Base-by-base conservation (phyloP, 306 rosid genomes). In the Quercus berberidifolia region DNA sequence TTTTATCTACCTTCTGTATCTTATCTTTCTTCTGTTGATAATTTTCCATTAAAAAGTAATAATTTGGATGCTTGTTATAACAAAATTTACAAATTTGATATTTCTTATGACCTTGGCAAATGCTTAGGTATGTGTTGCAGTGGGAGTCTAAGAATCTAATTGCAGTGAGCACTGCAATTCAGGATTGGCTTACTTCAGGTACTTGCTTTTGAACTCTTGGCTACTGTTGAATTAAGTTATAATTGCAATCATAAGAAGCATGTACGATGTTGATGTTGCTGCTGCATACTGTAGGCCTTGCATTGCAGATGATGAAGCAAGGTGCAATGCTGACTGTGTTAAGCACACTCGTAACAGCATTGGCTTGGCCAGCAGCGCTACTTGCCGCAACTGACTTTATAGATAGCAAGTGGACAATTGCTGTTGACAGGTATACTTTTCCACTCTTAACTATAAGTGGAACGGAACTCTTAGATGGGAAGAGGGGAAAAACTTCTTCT, bases 251-350 rank as follows among this genome's bases (percentile, higher is more conserved):
- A 84, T 81, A 79, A 64, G 25, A 75, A 23, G 33, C 69, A 4
- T 58, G 55, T 52, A 28, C 17, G 65, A 30, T 79, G 79, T 69
- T 74, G 73, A 71, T 46, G 13, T 78, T 35, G 17, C 55, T 52
- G 33, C 77, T 75, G 65, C 73, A 63, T 64, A 25, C 75, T 80
- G 76, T 82, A 91, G 96, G 60, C 59, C 46, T 89, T 81, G 76
- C 74, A 18, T 1, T 41, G 5, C 67, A 81, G 83, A 77, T 91
- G 82, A 87, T 91, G 91, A 82, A 67, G 82, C 75, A 79, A 56
- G 96, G 96, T 74, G 96, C 96, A 71, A 91, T 89, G 96, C 1
- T 71, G 83, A 91, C 96, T 73, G 88, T 91, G 10, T 77, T 89
- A 79, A 81, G 85, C 85, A 17, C 93, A 74, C 90, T 91, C 28